Evolutionary conservation across 2,329 filamentous ascomycete genomes (phyloP).

Genomic region (Sclerotinia spermophila): DNA sequence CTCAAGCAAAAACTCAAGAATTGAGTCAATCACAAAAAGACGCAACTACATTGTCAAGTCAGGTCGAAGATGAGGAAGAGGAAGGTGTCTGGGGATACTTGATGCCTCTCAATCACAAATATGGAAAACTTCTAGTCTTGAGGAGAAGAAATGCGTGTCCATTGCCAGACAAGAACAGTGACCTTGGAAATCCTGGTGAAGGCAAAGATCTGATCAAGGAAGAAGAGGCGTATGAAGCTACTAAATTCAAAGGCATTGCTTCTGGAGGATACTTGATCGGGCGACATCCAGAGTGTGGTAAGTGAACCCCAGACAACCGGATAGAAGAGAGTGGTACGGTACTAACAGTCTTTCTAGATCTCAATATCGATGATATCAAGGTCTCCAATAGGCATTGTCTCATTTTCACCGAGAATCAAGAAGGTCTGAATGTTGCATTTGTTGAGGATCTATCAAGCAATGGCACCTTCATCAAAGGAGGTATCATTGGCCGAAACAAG

Average conservation of each 20-base stretch:
- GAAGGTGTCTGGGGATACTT: constrained; percentile 91
- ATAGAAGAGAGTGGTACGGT: constrained; percentile 38
- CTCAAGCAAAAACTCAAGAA: constrained; percentile 53
- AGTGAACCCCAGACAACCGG: constrained; percentile 14
- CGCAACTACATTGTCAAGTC: constrained; percentile 68
- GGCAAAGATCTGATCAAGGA: constrained; percentile 49
- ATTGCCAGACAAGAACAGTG: constrained; percentile 47
- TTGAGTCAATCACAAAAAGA: constrained; percentile 51
- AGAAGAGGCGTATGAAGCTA: constrained; percentile 58
- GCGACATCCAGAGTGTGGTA: constrained; percentile 89
- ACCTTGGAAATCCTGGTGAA: constrained; percentile 44
- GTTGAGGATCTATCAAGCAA: constrained; percentile 94
- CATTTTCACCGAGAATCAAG: constrained; percentile 60
- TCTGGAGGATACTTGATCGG: constrained; percentile 88
- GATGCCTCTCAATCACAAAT: constrained; percentile 70
- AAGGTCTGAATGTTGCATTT: constrained; percentile 62
- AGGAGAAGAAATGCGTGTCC: constrained; percentile 71
- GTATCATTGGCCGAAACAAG: constrained; percentile 86
- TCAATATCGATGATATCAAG: constrained; percentile 69
- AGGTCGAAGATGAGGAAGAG: constrained; percentile 75
- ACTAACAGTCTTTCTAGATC: constrained; percentile 51
- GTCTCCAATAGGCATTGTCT: constrained; percentile 85
- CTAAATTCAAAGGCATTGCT: constrained; percentile 57
- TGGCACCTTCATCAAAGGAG: constrained; percentile 93
- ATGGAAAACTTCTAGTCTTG: constrained; percentile 68